Evolutionary conservation across 2,329 filamentous ascomycete species (phyloP).

Genomic region (Cercospora sesami): DNA sequence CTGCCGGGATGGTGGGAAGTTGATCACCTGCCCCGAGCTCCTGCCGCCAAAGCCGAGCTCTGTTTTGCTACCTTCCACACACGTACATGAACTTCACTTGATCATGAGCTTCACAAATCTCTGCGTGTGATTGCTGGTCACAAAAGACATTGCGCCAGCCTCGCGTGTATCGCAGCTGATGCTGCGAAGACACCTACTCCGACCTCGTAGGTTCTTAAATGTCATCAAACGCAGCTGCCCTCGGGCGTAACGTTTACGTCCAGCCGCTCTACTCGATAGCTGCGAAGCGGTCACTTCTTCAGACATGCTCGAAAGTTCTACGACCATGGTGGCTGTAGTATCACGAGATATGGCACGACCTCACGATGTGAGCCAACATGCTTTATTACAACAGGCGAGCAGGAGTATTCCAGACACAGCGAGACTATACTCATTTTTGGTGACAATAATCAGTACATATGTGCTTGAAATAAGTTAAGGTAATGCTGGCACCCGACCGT

Average conservation of each 20-base stretch:
- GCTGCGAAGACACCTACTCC: neutral
- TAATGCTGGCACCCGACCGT: neutral
- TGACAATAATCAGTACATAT: neutral
- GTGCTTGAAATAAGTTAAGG: neutral
- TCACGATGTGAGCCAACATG: neutral
- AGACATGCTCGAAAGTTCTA: neutral
- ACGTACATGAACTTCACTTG: neutral
- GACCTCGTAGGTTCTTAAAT: neutral
- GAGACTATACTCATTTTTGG: too few species aligned
- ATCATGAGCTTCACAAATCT: neutral
- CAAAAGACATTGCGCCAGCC: neutral
- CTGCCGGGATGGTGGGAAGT: neutral
- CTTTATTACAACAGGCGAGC: neutral
- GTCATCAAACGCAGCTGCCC: neutral
- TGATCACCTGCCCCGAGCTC: conserved; percentile 5
- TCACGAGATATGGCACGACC: neutral
- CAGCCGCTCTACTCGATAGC: neutral
- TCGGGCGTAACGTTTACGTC: neutral
- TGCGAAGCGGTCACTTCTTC: neutral
- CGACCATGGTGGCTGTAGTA: neutral
- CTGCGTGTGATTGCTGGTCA: neutral
- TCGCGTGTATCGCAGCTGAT: neutral
- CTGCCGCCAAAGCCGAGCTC: neutral
- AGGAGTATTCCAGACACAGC: too few species aligned
- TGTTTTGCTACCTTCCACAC: neutral